phyloP scores from a whole-genome alignment of 495 filamentous ascomycete genomes.

The Neurospora hispaniola region DNA sequence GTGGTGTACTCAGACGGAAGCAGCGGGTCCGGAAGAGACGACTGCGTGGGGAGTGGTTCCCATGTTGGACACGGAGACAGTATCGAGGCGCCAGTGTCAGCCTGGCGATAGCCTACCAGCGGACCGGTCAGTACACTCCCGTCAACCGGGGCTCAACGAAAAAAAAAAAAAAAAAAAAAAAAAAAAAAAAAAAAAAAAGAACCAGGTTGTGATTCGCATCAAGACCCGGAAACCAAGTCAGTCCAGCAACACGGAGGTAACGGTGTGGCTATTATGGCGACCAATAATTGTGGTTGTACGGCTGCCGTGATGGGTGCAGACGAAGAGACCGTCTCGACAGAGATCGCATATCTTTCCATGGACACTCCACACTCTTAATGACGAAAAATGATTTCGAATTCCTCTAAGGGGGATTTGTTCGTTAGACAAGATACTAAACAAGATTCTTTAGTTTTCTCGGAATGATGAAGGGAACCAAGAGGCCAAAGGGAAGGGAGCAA shows the following conservation, averaged over 20 bases:
- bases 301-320: background rate
- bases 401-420: background rate
- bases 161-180: background rate
- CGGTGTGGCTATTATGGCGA: too few relatives aligned
- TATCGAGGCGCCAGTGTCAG: conserved; percentile 19
- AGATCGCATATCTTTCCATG: background rate
- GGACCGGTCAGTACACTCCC: background rate
- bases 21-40: conserved; percentile 40
- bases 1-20: conserved; percentile 36
- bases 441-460: fast-evolving
- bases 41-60: conserved; percentile 28
- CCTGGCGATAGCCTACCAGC: background rate
- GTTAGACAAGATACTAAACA: background rate
- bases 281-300: too few relatives aligned
- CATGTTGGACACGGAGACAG: conserved; percentile 33
- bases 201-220: background rate
- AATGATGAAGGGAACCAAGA: background rate
- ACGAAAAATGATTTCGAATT: background rate
- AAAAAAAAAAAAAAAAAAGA: background rate
- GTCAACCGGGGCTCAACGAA: background rate
- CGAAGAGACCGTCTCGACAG: background rate
- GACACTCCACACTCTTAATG: background rate
- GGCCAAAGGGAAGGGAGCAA: too few relatives aligned
- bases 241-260: too few relatives aligned
- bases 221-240: too few relatives aligned